phyloP scores from a whole-genome alignment of 2,329 filamentous ascomycete species.

The Emericellopsis cladophorae region DNA sequence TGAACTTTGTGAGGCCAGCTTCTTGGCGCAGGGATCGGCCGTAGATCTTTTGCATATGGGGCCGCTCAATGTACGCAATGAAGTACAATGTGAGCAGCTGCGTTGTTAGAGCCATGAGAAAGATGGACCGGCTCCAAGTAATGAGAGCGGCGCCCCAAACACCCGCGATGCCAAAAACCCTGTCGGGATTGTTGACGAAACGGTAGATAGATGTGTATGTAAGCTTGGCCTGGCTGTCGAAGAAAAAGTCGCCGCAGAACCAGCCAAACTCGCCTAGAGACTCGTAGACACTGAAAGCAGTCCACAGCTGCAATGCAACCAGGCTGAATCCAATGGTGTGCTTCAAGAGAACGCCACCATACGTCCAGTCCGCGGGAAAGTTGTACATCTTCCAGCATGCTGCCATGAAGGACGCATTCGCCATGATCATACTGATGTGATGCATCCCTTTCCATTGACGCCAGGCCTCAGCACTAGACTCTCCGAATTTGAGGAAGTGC shows the following conservation, averaged over 20 bases:
- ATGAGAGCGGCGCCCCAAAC: slow-evolving; percentile 92
- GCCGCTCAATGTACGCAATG: slow-evolving; percentile 86
- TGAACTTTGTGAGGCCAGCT: slow-evolving; percentile 82
- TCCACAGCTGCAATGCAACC: slow-evolving; percentile 85
- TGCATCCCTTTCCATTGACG: slow-evolving; percentile 96
- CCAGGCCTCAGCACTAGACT: slow-evolving; percentile 85
- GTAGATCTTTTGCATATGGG: slow-evolving; percentile 97
- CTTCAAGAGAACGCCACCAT: slow-evolving; percentile 73
- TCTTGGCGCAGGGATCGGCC: slow-evolving; percentile 72
- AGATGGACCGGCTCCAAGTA: slow-evolving; percentile 77
- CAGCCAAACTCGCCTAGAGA: slow-evolving; percentile 95
- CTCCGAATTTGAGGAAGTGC: slow-evolving; percentile 94
- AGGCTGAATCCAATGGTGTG: slow-evolving; percentile 75
- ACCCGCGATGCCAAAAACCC: slow-evolving; percentile 85
- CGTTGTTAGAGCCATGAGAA: slow-evolving; percentile 72
- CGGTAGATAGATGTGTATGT: slow-evolving; percentile 97
- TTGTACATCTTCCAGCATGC: slow-evolving; percentile 96
- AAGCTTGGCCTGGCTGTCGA: slow-evolving; percentile 74
- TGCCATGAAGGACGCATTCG: slow-evolving; percentile 77
- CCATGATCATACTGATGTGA: slow-evolving; percentile 83
- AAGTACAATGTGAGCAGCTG: slow-evolving; percentile 79
- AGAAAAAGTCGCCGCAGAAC: slow-evolving; percentile 99
- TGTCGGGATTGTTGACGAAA: slow-evolving; percentile 94
- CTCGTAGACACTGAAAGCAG: slow-evolving; percentile 83
- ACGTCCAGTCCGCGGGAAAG: slow-evolving; percentile 73